Evolutionary conservation across 2,329 filamentous ascomycete species (phyloP).

Genomic region (Pseudogymnoascus sp.): DNA sequence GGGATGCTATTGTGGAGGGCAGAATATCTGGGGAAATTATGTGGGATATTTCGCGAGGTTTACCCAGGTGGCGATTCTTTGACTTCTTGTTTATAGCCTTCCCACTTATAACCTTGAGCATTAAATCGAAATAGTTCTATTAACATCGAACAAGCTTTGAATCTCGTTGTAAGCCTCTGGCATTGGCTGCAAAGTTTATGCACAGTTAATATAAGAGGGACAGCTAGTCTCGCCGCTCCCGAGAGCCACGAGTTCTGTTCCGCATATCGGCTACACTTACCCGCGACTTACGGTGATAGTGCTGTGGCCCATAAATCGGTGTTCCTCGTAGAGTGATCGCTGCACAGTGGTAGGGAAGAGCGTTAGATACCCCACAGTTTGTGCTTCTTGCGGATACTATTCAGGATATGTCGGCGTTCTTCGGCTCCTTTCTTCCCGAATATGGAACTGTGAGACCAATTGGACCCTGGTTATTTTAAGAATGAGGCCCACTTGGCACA

Average conservation of each 20-base stretch:
- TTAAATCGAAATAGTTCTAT: not conserved
- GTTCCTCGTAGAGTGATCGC: not conserved
- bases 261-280: not conserved
- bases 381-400: not conserved
- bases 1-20: not conserved
- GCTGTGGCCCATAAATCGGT: not conserved
- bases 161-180: not conserved
- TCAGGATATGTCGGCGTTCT: not conserved
- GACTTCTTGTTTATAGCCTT: not conserved
- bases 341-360: not conserved
- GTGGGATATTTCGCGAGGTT: too few relatives aligned
- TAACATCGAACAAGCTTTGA: not conserved
- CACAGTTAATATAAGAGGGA: not conserved
- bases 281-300: not conserved
- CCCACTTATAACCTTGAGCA: not conserved
- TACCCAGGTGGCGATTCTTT: not conserved
- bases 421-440: not conserved
- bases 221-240: not conserved
- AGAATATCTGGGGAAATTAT: not conserved
- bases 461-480: not conserved
- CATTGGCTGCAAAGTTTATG: not conserved
- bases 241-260: not conserved
- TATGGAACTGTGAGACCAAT: not conserved
- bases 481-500: conserved; percentile 3
- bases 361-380: not conserved